These are phyloP conservation scores for Metarhizium humberi DNA, from an alignment of 2,329 filamentous ascomycete genomes.

Conservation along the genomic window DNA sequence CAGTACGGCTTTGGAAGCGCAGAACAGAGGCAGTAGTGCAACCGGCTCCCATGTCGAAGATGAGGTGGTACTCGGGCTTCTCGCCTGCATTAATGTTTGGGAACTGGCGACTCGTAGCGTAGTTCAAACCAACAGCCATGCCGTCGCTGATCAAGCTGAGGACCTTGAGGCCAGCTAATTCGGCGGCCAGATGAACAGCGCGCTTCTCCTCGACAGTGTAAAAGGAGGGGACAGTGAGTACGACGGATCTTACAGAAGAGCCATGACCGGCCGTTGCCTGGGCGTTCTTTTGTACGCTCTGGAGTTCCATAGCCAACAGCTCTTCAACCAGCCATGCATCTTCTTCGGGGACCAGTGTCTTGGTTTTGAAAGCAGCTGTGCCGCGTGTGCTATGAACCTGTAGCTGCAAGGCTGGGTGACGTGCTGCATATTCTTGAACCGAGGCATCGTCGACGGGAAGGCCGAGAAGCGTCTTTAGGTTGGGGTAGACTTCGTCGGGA, in stretches of 20 bases:
- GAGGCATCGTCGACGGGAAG: constrained; percentile 51
- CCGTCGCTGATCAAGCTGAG: constrained; percentile 82
- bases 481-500: constrained; percentile 88
- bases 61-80: constrained; percentile 82
- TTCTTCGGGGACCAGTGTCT: constrained; percentile 49
- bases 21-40: constrained; percentile 85
- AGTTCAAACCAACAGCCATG: constrained; percentile 87
- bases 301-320: constrained; percentile 89
- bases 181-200: constrained; percentile 73
- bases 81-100: constrained; percentile 72
- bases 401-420: constrained; percentile 72
- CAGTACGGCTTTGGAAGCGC: constrained; percentile 76
- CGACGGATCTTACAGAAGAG: constrained; percentile 65
- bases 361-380: constrained; percentile 77
- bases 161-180: constrained; percentile 80
- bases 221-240: constrained; percentile 84
- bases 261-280: constrained; percentile 72
- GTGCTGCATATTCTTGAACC: constrained; percentile 59
- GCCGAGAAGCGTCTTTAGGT: constrained; percentile 85
- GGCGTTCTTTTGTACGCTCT: constrained; percentile 83
- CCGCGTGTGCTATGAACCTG: constrained; percentile 49
- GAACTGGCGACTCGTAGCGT: constrained; percentile 85
- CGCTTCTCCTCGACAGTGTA: constrained; percentile 87
- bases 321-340: constrained; percentile 78
- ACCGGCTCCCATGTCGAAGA: constrained; percentile 97